Base-by-base conservation (phyloP, 129 eudicot species). In the Gnaphalium uliginosum region DNA sequence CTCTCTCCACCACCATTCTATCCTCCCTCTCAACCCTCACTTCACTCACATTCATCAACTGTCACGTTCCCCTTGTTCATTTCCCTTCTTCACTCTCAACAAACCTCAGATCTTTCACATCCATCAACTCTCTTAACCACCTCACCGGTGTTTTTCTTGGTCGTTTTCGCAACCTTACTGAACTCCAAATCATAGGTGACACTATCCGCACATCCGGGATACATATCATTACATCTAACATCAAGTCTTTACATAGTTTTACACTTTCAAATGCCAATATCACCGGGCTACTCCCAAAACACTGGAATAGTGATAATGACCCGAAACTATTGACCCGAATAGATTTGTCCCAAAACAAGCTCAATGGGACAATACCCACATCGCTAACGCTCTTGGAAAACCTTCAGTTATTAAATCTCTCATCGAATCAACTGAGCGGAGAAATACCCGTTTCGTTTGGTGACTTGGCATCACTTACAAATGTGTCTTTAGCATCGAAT, bases 91-190 rank as follows among this genome's bases (percentile, higher is more conserved):
- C 79, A 19, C 91, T 91, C 63, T 24, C 89, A 37, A 21, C 59
- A 10, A 91, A 91, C 18, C 95, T 91, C 74, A 79, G 54, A 17
- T 68, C 90, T 21, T 86, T 91, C 85, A 76, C 92, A 0, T 83
- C 85, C 85, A 54, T 88, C 29, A 77, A 70, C 85, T 81, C 88
- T 73, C 81, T 92, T 61, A 72, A 76, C 29, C 82, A 58, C n/a
- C 85, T 92, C 82, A 77, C 96, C 65, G 96, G 97, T 4, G 89
- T 87, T 21, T 87, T 72, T 73, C 90, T 92, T 57, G 78, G 86
- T 79, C 81, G 78, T 9, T 78, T 90, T 24, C 21, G 2, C 2
- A 90, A 88, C 68, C 66, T 89, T 7, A 85, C 96, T 1, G 79
- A 87, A 18, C 82, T 92, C 71, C 69, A 78, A 19, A 75, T 89